Percentiles rank a stretch among this genome's conserved stretches.
Conservation (phyloP, 2,329 filamentous ascomycete species). For the Fusarium tjaetaba region DNA sequence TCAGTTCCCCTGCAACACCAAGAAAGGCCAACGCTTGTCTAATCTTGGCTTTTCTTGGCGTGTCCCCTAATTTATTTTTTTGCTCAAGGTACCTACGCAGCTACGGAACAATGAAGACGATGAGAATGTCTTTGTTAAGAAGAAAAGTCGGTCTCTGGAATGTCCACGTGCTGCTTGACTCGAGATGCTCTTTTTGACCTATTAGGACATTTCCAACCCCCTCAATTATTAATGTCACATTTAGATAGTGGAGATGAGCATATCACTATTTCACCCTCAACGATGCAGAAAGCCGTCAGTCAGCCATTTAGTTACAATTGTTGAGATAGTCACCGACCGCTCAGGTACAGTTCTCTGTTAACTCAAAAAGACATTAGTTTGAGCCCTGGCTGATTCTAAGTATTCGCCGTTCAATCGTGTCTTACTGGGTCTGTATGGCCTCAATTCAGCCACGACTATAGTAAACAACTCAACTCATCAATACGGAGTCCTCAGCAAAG, state of each 20-base stretch:
- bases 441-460: background rate
- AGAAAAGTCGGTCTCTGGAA: constrained; percentile 16
- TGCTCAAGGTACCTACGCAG: too few relatives aligned
- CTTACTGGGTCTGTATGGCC: background rate
- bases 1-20: constrained; percentile 5
- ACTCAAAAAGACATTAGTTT: background rate
- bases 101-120: background rate
- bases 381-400: too few relatives aligned
- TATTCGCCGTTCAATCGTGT: background rate
- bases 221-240: background rate
- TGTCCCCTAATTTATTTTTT: constrained; percentile 7
- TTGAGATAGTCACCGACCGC: background rate
- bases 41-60: constrained; percentile 37
- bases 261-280: background rate
- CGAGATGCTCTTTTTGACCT: background rate
- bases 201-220: background rate
- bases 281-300: background rate
- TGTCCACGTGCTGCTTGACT: constrained; percentile 16
- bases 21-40: constrained; percentile 25
- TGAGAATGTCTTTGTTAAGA: constrained; percentile 6
- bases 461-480: background rate
- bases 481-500: background rate
- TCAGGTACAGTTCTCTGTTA: background rate
- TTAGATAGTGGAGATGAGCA: background rate
- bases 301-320: background rate